Evolutionary conservation across 169 alveolate species (phyloP).

Genomic region (Plasmodium falciparum): DNA sequence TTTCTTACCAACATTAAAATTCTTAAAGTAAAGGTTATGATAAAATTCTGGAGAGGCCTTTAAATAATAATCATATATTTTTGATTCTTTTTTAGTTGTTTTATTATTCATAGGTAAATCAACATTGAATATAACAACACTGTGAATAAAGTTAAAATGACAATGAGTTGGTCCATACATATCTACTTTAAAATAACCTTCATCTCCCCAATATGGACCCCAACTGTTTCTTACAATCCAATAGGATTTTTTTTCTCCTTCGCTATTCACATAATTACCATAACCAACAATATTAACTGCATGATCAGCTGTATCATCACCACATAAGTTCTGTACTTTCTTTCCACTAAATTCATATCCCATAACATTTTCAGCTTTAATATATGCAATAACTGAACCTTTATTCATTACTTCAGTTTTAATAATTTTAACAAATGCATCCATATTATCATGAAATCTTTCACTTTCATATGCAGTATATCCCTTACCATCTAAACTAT

Average conservation of each 20-base stretch:
- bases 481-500: background rate
- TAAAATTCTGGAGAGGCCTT: slow-evolving; percentile 21
- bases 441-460: background rate
- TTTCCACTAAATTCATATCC: slow-evolving; percentile 45
- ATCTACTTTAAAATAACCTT: slow-evolving; percentile 41
- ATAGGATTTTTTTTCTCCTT: slow-evolving; percentile 25
- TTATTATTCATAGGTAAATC: slow-evolving; percentile 5
- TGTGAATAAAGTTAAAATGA: slow-evolving; percentile 16
- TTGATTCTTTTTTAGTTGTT: background rate
- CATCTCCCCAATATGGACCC: slow-evolving; percentile 50
- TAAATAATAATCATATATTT: slow-evolving; percentile 1
- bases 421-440: slow-evolving; percentile 39
- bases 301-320: slow-evolving; percentile 42
- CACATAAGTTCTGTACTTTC: slow-evolving; percentile 63
- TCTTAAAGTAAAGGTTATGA: slow-evolving; percentile 7
- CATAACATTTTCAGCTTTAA: slow-evolving; percentile 50
- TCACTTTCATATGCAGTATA: slow-evolving; percentile 7
- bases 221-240: slow-evolving; percentile 44
- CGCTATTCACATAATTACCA: slow-evolving; percentile 38
- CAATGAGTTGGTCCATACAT: slow-evolving; percentile 39
- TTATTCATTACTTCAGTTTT: slow-evolving; percentile 42
- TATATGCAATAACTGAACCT: slow-evolving; percentile 60
- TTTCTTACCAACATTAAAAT: background rate
- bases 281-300: slow-evolving; percentile 70
- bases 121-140: slow-evolving; percentile 8